Evolutionary conservation across 495 filamentous ascomycete genomes (phyloP).

Genomic region (Talaromyces stipitatus): DNA sequence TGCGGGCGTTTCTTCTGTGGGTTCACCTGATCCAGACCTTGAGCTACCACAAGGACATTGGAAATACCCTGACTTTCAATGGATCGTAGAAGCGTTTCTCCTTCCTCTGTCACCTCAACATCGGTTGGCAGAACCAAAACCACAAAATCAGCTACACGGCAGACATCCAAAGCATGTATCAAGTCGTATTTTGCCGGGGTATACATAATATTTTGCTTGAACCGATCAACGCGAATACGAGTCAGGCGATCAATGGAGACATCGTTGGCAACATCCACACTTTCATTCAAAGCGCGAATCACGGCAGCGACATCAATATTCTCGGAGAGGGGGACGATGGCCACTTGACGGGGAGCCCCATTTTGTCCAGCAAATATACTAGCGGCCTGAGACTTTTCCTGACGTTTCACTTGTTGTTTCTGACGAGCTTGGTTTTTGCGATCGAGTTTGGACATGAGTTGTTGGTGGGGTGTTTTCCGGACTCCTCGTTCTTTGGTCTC

Average conservation of each 20-base stretch:
- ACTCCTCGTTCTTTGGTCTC: conserved; percentile 49
- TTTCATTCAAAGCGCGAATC: conserved; percentile 62
- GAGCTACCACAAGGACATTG: conserved; percentile 71
- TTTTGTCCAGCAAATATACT: conserved; percentile 77
- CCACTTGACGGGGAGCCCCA: conserved; percentile 86
- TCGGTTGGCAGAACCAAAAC: conserved; percentile 73
- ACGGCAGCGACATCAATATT: conserved; percentile 59
- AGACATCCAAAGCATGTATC: conserved; percentile 71
- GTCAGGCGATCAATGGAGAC: conserved; percentile 49
- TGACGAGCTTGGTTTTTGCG: conserved; percentile 90
- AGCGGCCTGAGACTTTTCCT: conserved; percentile 63
- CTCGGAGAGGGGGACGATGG: conserved; percentile 73
- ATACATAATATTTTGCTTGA: conserved; percentile 89
- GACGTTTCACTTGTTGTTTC: conserved; percentile 69
- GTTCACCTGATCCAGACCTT: conserved; percentile 69
- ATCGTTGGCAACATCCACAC: conserved; percentile 69
- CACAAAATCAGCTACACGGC: conserved; percentile 82
- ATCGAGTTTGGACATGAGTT: conserved; percentile 94
- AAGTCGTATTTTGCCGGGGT: conserved; percentile 64
- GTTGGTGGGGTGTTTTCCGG: conserved; percentile 87
- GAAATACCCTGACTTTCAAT: conserved; percentile 93
- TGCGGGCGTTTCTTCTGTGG: conserved; percentile 69
- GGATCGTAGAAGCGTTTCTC: conserved; percentile 72
- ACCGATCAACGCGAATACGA: conserved; percentile 70
- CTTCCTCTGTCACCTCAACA: conserved; percentile 72